Evolutionary conservation across 2,329 filamentous ascomycete species (phyloP), one percentile per base, ranked within the genome.

Genomic region (Exserohilum rostratum): DNA sequence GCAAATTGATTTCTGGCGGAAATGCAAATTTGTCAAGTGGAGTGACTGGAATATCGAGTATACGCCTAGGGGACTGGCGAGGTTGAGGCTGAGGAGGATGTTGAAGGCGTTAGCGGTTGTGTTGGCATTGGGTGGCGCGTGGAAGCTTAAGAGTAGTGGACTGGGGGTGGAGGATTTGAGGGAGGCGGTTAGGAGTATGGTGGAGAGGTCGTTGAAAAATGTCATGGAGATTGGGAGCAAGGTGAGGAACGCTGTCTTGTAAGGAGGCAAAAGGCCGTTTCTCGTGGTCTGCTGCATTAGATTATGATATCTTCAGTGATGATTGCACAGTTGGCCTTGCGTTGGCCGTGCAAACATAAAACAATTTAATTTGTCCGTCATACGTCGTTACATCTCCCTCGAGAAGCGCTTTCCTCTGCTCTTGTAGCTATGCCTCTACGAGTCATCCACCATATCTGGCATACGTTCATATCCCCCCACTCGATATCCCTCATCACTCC

Each of bases 11-110:
- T 84, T 82, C 64, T 77, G 71, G 46, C 68, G 79, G 17, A 70
- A 79, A 10, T 84, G 81, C 69, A 77, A 76, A 57, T 85, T 83
- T 58, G 82, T 82, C 2, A 77, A 73, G 20, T 85, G 80, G 80
- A 71, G 61, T n/a, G 77, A 85, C 57, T 85, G 82, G 83, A 76
- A 79, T 15, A 77, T 82, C 13, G 74, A 71, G 31, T 82, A 82
- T 49, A 85, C 83, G 2, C 61, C 57, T 9, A 82, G 80, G 57
- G 83, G 83, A 0, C 60, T 77, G 0, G 39, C 69, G 10, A 75
- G 74, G 55, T 63, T 64, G n/a, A 66, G 65, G 25, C 53, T 57
- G 18, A 62, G 53, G 22, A 58, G 49, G 27, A 55, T 57, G 20
- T 7, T 67, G 1, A 60, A 62, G 27, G 5, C 68, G 2, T 29